A percentile compares a stretch with the other conserved stretches of the same genome.
Evolutionary conservation across 2,329 filamentous ascomycete species (phyloP).

Genomic region (Monosporascus ibericus): DNA sequence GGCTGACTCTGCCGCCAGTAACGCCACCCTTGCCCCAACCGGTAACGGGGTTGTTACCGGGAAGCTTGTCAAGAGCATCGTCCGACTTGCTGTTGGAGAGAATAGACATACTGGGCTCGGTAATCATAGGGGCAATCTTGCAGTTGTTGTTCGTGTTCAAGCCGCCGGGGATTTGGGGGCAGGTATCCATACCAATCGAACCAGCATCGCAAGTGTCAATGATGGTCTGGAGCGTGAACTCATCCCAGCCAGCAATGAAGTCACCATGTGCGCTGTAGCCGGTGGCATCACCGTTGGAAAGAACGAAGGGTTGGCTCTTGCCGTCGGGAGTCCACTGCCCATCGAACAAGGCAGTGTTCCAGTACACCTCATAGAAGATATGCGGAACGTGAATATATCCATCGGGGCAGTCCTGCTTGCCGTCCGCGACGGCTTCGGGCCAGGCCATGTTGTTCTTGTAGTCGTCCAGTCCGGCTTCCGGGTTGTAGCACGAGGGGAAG

Average conservation of each 20-base stretch:
- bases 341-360: constrained; percentile 48
- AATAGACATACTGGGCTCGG: constrained; percentile 25
- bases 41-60: constrained; percentile 49
- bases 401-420: constrained; percentile 47
- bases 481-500: constrained; percentile 71
- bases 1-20: constrained; percentile 5
- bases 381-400: constrained; percentile 51
- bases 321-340: constrained; percentile 48
- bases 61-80: constrained; percentile 37
- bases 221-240: constrained; percentile 56
- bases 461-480: constrained; percentile 50
- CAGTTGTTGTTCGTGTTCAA: constrained; percentile 44
- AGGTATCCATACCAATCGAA: constrained; percentile 55
- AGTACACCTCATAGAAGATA: constrained; percentile 55
- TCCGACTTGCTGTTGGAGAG: constrained; percentile 30
- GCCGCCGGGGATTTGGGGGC: constrained; percentile 49
- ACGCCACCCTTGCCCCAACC: constrained; percentile 42
- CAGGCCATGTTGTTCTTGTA: constrained; percentile 62
- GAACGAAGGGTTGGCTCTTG: constrained; percentile 58
- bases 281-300: constrained; percentile 63
- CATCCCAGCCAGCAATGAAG: constrained; percentile 69
- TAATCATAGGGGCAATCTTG: constrained; percentile 40
- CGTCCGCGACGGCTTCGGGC: constrained; percentile 42
- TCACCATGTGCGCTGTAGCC: constrained; percentile 67
- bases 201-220: constrained; percentile 61